Base-by-base conservation (phyloP, 2,329 filamentous ascomycete species). In the Venturia carpophila region DNA sequence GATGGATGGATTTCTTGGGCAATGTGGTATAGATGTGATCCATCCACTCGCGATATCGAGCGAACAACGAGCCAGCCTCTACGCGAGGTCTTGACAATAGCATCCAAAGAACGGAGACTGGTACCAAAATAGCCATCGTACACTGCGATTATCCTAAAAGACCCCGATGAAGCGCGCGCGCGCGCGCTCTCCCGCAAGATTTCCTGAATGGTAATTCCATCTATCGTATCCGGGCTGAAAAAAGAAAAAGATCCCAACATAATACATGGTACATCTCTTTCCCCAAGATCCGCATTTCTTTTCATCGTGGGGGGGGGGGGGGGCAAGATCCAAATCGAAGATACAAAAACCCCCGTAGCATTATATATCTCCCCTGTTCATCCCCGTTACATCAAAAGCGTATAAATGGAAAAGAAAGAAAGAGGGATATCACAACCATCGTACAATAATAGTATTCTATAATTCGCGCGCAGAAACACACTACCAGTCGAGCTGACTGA, bases 341-440 rank as follows among this genome's bases (percentile, higher is more conserved):
- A 34, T 34, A 34, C 30, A 34, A 34, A 34, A 19, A 58, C 5
- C 15, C 19, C 27, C 6, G 21, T 4, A 7, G 17, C 30, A 58
- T 58, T 58, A 58, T 37, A 10, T 21, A 37, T 34, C 30, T 34
- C 30, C 30, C 30, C 30, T 6, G 6, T 34, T 6, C 30, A n/a
- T 24, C 24, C 52, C 17, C 49, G 47, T 21, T 52, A 13, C 47
- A 27, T 11, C 47, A 52, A 11, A n/a, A 13, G n/a, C 15, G 37
- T 24, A 34, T 6, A 5, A 4, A 19, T 5, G 5, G 52, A 19
- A 37, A 19, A 58, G 7, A 37, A 37, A 67, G 17, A 67, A 66
- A 58, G 37, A 27, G 19, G 52, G 52, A 27, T 10, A 58, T 58
- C 37, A 58, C 52, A 58, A 58, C 37, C 52, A 37, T 58, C 52